Evolutionary conservation across 148 eudicot species (phyloP), one percentile per base, ranked within the genome.

Genomic region (Camellia japonica): DNA sequence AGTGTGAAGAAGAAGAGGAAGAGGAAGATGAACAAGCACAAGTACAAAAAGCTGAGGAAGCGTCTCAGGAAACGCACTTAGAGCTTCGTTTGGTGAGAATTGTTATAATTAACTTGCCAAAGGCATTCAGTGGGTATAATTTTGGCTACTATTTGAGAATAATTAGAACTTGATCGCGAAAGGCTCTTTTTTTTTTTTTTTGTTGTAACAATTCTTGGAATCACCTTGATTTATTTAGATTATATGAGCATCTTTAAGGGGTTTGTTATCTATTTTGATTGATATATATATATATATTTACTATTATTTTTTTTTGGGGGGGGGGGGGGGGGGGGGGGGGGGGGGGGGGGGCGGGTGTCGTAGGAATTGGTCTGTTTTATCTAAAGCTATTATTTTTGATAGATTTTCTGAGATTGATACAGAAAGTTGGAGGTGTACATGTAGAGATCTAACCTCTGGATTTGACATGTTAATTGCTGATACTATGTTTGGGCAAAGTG

Each of bases 1-100:
- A 85, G 90, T 73, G 87, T 85, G 59, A 87, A 87, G 90, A 87
- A 84, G 81, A 87, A 87, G 82, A 80, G 89, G 71, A 87, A 87
- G 81, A 84, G 41, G 86, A 87, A 87, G 86, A 89, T 89, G 91
- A 89, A 89, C 77, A 89, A 89, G 87, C 91, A 86, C 77, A 89
- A 89, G 85, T 69, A 81, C 77, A 89, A 78, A 88, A 89, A 89
- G 86, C 85, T 89, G 23, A 84, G 89, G 74, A 86, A 85, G 84
- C 80, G 91, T n/a, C 76, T 83, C 41, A 76, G 88, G 74, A 83
- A 30, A 75, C 81, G 3, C 15, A 81, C 79, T 6, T 83, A 69
- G 54, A 15, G 55, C 66, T 55, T 49, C 19, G 5, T 51, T 49
- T 19, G 74, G 74, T 71, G 42, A 49, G 74, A 19, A 16, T 71